These are phyloP conservation scores for Aspergillus avenaceus DNA, from an alignment of 495 filamentous ascomycete species.

Conservation along the genomic window DNA sequence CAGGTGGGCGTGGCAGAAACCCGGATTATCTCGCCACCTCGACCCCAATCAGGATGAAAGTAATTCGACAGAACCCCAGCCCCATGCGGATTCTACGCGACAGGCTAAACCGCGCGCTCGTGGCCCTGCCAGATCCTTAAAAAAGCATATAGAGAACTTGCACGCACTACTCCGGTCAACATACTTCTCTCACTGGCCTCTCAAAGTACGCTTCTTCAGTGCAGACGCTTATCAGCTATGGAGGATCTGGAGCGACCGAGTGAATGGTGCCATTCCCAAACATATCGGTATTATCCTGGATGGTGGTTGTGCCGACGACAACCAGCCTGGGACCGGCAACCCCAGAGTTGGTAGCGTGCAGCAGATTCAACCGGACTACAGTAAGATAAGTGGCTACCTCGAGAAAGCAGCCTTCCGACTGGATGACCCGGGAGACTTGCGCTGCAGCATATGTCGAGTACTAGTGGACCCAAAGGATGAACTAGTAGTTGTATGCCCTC, in stretches of 20 bases:
- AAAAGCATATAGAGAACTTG: constrained; percentile 65
- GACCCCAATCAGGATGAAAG: background rate
- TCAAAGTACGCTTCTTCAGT: constrained; percentile 75
- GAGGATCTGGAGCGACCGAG: constrained; percentile 54
- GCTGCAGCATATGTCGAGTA: constrained; percentile 61
- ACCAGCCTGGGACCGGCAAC: constrained; percentile 1
- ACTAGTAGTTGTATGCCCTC: constrained; percentile 67
- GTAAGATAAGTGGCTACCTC: constrained; percentile 59
- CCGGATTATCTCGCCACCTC: constrained; percentile 37
- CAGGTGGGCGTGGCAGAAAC: constrained; percentile 92
- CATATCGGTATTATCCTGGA: constrained; percentile 56
- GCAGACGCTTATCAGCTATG: constrained; percentile 65
- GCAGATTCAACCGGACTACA: constrained; percentile 63
- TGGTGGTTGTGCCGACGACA: constrained; percentile 20
- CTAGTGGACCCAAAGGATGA: constrained; percentile 43
- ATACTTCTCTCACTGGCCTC: constrained; percentile 77
- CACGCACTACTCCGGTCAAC: constrained; percentile 72
- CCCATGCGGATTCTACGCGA: background rate
- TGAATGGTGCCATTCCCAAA: constrained; percentile 40
- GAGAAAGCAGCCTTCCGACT: constrained; percentile 67
- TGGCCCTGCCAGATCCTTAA: constrained; percentile 55
- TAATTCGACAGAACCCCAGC: background rate
- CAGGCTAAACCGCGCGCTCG: constrained; percentile 22
- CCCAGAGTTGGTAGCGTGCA: constrained; percentile 34
- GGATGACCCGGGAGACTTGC: constrained; percentile 50